Evolutionary conservation across 2,329 filamentous ascomycete species (phyloP), one percentile per base, ranked within the genome.

Genomic region (Aspergillus costaricaensis): DNA sequence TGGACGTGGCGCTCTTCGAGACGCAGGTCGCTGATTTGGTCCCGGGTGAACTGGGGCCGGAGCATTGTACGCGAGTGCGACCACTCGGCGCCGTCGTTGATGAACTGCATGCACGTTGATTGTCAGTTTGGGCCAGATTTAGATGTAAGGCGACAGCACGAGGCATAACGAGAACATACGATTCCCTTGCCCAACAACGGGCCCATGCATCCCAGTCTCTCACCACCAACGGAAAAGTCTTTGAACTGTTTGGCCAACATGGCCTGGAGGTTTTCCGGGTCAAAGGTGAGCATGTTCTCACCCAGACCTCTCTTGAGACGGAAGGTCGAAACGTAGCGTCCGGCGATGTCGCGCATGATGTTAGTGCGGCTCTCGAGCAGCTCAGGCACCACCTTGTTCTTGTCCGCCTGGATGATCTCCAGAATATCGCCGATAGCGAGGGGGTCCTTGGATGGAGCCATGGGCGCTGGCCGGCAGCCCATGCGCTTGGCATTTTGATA

Each of bases 1-100:
- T 91, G 83, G 23, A 93, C 84, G 72, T 96, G 91, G 21, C 82
- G 80, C 77, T 96, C 93, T 72, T 96, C 93, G 61, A 89, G 87
- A 55, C 91, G 83, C 62, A 96, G 79, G 74, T 96, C 91, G 64
- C 88, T 90, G 38, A 96, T 86, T 17, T 92, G 89, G 70, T 96
- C 90, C 68, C 89, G 90, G 70, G 92, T 87, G 75, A 96, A 96
- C 70, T 96, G 91, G 0, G 93, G 92, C 2, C 92, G 84, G 63
- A 97, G 87, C 61, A 96, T 81, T 65, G 91, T 87, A n/a, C 93
- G 85, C 55, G 88, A 92, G 58, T 84, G 83, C 66, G 92, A 88
- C 93, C 93, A 96, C 55, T 83, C 78, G 25, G 86, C 80, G 10
- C 90, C 89, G 72, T 96, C 92, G 1, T 90, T 92, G 2, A 88